phyloP scores from a whole-genome alignment of 106 monocot species.

The Platanthera guangdongensis region DNA sequence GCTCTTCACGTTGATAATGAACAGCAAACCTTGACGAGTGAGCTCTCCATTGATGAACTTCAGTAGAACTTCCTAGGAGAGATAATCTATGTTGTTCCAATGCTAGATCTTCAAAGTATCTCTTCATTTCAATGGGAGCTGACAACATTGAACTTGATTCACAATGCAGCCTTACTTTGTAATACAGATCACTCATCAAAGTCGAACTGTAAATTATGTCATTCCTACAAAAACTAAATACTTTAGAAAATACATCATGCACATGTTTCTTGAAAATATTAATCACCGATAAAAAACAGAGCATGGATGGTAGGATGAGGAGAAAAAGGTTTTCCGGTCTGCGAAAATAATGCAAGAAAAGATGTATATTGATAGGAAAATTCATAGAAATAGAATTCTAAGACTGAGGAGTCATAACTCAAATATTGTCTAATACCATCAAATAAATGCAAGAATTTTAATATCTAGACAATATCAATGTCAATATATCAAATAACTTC shows the following conservation, averaged over 20 bases:
- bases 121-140: conserved; percentile 17
- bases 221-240: conserved; percentile 31
- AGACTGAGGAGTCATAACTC: background rate
- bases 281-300: background rate
- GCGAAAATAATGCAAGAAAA: background rate
- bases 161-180: conserved; percentile 17
- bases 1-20: background rate
- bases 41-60: conserved; percentile 53
- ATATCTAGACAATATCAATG: too few species aligned
- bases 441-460: background rate
- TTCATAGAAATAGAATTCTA: background rate
- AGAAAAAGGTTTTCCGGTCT: background rate
- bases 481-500: background rate
- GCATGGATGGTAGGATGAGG: background rate
- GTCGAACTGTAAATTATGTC: conserved; percentile 35
- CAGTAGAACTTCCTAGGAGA: conserved; percentile 23
- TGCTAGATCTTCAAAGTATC: conserved; percentile 39
- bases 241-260: background rate
- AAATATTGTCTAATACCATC: background rate
- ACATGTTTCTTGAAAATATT: background rate
- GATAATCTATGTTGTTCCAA: conserved; percentile 44
- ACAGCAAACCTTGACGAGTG: conserved; percentile 38
- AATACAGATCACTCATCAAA: conserved; percentile 59
- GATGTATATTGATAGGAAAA: background rate
- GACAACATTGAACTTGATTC: background rate